phyloP scores from a whole-genome alignment of 768 basidiomycete genomes.

The Galerina marginata region DNA sequence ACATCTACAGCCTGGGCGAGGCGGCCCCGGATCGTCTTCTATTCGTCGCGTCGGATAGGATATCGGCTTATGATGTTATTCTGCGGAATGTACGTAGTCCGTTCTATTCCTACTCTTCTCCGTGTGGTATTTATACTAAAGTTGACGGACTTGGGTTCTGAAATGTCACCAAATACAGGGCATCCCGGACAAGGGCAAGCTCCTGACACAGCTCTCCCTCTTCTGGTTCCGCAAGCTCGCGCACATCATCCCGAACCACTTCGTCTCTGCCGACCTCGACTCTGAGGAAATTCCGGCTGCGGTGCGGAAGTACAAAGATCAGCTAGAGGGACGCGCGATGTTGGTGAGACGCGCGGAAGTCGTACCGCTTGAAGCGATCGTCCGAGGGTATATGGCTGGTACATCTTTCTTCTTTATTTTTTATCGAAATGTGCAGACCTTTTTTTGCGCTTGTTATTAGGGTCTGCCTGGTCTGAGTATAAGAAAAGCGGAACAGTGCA shows the following conservation, averaged over 20 bases:
- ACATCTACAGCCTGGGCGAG: slow-evolving; percentile 73
- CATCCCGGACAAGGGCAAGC: slow-evolving; percentile 90
- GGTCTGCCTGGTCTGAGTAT: slow-evolving; percentile 96
- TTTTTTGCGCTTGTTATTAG: slow-evolving; percentile 43
- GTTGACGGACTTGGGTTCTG: too few species aligned
- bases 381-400: slow-evolving; percentile 97
- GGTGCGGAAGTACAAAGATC: slow-evolving; percentile 72
- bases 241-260: slow-evolving; percentile 86
- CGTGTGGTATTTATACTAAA: too few species aligned
- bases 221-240: slow-evolving; percentile 94
- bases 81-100: slow-evolving; percentile 80
- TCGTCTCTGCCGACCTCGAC: slow-evolving; percentile 76
- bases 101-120: too few species aligned
- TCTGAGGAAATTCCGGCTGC: slow-evolving; percentile 84
- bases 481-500: slow-evolving; percentile 87
- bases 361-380: slow-evolving; percentile 92
- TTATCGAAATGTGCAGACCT: not conserved
- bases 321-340: slow-evolving; percentile 87
- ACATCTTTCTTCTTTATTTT: slow-evolving; percentile 7
- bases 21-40: slow-evolving; percentile 76
- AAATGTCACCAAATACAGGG: slow-evolving; percentile 56
- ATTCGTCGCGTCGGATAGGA: slow-evolving; percentile 94
- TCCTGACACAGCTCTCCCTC: slow-evolving; percentile 87
- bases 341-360: slow-evolving; percentile 90
- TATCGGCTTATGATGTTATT: slow-evolving; percentile 96